phyloP scores from a whole-genome alignment of 2,329 filamentous ascomycete species.

The Teratosphaeria destructans region DNA sequence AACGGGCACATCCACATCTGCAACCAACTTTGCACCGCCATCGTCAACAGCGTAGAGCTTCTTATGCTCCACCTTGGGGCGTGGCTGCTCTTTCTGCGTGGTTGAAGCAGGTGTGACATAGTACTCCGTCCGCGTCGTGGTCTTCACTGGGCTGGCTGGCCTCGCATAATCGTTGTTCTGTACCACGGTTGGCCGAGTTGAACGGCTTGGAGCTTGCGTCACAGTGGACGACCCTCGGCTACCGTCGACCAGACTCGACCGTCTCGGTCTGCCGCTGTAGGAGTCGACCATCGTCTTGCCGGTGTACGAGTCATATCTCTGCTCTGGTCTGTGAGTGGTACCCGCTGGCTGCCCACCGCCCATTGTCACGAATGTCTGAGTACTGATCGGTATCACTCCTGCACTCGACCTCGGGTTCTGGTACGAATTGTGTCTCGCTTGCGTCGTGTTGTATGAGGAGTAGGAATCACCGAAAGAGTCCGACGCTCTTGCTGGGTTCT shows the following conservation, averaged over 20 bases:
- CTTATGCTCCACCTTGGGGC: conserved; percentile 28
- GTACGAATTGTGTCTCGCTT: conserved; percentile 18
- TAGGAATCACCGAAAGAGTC: conserved; percentile 22
- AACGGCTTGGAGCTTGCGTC: conserved; percentile 20
- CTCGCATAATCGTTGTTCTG: conserved; percentile 23
- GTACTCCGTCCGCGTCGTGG: conserved; percentile 15
- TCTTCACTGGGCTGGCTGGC: conserved; percentile 33
- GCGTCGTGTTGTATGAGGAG: conserved; percentile 2
- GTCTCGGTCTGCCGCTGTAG: conserved; percentile 35
- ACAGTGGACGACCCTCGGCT: conserved; percentile 21
- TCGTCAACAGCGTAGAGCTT: conserved; percentile 41
- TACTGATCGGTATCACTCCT: conserved; percentile 28
- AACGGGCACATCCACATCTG: conserved; percentile 28
- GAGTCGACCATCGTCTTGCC: conserved; percentile 20
- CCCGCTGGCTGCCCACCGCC: conserved; percentile 9
- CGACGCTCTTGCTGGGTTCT: conserved; percentile 21
- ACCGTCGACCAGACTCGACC: conserved; percentile 32
- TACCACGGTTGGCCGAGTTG: conserved; percentile 19
- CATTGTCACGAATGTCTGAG: conserved; percentile 25
- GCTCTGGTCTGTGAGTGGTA: conserved; percentile 6
- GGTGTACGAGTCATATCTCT: conserved; percentile 18
- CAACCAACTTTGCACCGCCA: conserved; percentile 27
- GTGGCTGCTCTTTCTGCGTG: conserved; percentile 11
- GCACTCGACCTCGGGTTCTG: conserved; percentile 23
- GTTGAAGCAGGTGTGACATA: conserved; percentile 29